phyloP scores from a whole-genome alignment of 768 basidiomycete species.

The Leccinum sublutescens region DNA sequence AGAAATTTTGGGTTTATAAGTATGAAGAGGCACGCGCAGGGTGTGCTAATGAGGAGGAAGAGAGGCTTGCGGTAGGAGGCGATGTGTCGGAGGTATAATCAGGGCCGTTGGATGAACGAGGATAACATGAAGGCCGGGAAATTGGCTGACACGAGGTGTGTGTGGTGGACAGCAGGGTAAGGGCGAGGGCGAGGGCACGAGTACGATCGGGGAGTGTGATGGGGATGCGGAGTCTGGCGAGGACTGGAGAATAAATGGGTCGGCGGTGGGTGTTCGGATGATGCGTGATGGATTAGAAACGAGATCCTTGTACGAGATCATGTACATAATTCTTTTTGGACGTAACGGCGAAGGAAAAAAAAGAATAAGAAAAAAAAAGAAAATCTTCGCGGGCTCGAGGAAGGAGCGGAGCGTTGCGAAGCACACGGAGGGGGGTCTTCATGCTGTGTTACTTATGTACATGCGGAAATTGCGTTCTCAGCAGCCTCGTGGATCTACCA shows the following conservation, averaged over 20 bases:
- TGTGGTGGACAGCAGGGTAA: slow-evolving; percentile 39
- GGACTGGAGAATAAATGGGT: slow-evolving; percentile 32
- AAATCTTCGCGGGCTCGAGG: slow-evolving; percentile 33
- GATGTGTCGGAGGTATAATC: slow-evolving; percentile 39
- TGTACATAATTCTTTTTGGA: slow-evolving; percentile 18
- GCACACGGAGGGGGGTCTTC: slow-evolving; percentile 11
- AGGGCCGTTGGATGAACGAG: slow-evolving; percentile 46
- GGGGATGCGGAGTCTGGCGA: slow-evolving; percentile 25
- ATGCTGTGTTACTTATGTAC: slow-evolving; percentile 16
- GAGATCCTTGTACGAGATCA: slow-evolving; percentile 18
- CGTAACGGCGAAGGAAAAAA: slow-evolving; percentile 15
- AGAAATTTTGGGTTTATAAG: slow-evolving; percentile 55
- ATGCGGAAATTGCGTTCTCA: slow-evolving; percentile 33
- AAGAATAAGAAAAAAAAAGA: slow-evolving; percentile 8
- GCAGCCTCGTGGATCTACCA: slow-evolving; percentile 19
- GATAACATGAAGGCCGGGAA: slow-evolving; percentile 47
- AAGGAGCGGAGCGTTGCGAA: slow-evolving; percentile 16
- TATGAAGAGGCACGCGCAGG: slow-evolving; percentile 42
- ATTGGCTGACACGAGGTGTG: slow-evolving; percentile 48
- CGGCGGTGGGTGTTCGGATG: slow-evolving; percentile 28
- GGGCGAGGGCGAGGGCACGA: slow-evolving; percentile 34
- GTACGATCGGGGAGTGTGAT: slow-evolving; percentile 29
- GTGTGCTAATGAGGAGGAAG: slow-evolving; percentile 42
- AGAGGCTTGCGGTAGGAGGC: slow-evolving; percentile 37
- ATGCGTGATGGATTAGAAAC: slow-evolving; percentile 23